phyloP scores from a whole-genome alignment of 176 grass and related monocot species.

The Lolium perenne region DNA sequence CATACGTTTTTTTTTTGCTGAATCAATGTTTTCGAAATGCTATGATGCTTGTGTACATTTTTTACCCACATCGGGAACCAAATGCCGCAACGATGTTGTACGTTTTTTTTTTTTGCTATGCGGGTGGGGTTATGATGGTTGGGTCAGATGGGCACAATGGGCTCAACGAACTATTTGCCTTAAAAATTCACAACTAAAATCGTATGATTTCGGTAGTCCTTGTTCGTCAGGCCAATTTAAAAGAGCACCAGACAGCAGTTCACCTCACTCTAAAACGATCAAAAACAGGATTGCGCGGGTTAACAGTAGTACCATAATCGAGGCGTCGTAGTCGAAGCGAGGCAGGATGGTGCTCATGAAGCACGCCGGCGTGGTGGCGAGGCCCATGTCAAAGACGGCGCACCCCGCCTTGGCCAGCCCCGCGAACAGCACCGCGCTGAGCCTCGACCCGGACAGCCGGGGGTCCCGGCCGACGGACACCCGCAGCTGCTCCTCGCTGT shows the following conservation, averaged over 20 bases:
- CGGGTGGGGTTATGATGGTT: no score
- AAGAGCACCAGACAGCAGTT: no score
- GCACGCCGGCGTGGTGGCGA: constrained; percentile 88
- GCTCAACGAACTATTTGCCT: no score
- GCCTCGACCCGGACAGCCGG: constrained; percentile 53
- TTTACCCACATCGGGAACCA: no score
- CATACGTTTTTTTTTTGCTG: no score
- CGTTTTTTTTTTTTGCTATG: no score
- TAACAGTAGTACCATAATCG: constrained; percentile 74
- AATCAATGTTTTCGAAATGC: no score
- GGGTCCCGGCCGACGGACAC: constrained; percentile 82
- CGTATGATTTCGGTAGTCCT: no score
- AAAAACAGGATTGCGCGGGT: background rate
- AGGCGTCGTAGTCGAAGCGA: constrained; percentile 72
- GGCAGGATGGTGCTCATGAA: constrained; percentile 83
- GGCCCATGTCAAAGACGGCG: constrained; percentile 74
- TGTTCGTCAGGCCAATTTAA: background rate
- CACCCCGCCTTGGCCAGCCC: constrained; percentile 77
- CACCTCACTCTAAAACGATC: background rate
- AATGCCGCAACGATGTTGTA: no score
- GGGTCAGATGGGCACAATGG: no score
- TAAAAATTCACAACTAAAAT: no score
- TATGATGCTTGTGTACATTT: no score
- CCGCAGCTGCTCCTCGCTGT: constrained; percentile 25
- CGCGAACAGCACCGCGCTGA: constrained; percentile 64